Evolutionary conservation across 2,329 filamentous ascomycete species (phyloP), one percentile per base, ranked within the genome.

Genomic region (Parastagonospora avenae): DNA sequence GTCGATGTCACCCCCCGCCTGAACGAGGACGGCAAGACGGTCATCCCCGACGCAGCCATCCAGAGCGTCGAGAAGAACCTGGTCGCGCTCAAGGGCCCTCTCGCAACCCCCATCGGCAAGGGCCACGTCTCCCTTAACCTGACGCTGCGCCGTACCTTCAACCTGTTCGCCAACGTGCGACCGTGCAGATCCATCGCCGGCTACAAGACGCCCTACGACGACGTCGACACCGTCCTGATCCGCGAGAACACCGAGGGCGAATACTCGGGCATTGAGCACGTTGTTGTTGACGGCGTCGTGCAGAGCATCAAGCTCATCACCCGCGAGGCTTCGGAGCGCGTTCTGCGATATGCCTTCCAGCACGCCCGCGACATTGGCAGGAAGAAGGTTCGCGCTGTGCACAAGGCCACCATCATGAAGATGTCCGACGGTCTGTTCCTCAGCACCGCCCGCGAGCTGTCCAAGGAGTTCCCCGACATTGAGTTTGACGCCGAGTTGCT

Each of bases 351-450:
- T 77, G 94, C 95, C 70, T 99, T 99, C 87, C 93, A 99, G 82
- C 92, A 99, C 76, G 94, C 94, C 66, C 85, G 94, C 78, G 86
- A 91, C 67, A 89, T 97, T 72, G 92, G 92, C 79, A 90, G 91
- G 83, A 92, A 87, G 76, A 97, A 97, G 89, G 93, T 97, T 71
- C 91, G 92, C 73, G 93, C 92, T 54, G 92, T 97, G 60, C 94
- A 99, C 89, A 99, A 99, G 86, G 94, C 94, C 76, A 97, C 94
- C 74, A 99, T 99, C 82, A 99, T 99, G 94, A 99, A 99, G 87
- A 96, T 97, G 91, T 93, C 89, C 74, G 94, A 99, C 77, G 94
- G 94, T 80, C 90, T 99, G 57, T 99, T 99, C 87, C 85, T 99
- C 66, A 90, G 85, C 77, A 91, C 89, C 57, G 94, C 89, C 66